A percentile compares a stretch with the other conserved stretches of the same genome.
phyloP scores from a whole-genome alignment of 2,329 filamentous ascomycete species.

The Colletotrichum falcatum region DNA sequence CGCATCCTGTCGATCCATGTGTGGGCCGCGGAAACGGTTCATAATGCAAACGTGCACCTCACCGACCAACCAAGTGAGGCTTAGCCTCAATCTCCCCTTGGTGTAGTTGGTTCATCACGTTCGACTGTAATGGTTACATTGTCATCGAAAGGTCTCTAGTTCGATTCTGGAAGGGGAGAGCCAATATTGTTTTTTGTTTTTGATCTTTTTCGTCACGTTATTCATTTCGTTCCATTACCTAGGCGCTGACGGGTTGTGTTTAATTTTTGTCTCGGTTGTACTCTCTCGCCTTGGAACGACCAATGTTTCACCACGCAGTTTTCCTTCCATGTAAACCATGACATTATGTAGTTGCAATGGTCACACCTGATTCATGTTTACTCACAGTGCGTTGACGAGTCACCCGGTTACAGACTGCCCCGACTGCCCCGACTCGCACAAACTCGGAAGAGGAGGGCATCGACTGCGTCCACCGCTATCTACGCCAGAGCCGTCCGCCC shows the following conservation, averaged over 20 bases:
- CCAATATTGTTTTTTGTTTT: background rate
- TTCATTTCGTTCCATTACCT: background rate
- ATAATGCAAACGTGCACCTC: background rate
- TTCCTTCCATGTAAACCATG: too few relatives aligned
- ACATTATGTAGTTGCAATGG: too few relatives aligned
- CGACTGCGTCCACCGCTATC: background rate
- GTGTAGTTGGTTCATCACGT: slow-evolving; percentile 40
- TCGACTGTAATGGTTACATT: slow-evolving; percentile 36
- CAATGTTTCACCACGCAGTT: too few relatives aligned
- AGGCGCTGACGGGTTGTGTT: background rate
- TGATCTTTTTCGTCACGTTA: background rate
- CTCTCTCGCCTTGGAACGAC: too few relatives aligned
- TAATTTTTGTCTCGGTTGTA: background rate
- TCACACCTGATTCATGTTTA: too few relatives aligned
- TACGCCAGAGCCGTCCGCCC: too few relatives aligned
- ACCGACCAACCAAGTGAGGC: slow-evolving; percentile 8
- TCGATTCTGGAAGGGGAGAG: slow-evolving; percentile 38
- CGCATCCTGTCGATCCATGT: background rate
- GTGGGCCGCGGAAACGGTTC: background rate
- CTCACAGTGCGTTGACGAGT: too few relatives aligned
- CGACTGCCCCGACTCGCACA: background rate
- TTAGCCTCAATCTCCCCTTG: slow-evolving; percentile 31
- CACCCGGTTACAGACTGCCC: too few relatives aligned
- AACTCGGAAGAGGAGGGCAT: background rate
- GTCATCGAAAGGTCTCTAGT: slow-evolving; percentile 39